Evolutionary conservation across 768 basidiomycete species (phyloP).

Genomic region (Cantharellus anzutake): DNA sequence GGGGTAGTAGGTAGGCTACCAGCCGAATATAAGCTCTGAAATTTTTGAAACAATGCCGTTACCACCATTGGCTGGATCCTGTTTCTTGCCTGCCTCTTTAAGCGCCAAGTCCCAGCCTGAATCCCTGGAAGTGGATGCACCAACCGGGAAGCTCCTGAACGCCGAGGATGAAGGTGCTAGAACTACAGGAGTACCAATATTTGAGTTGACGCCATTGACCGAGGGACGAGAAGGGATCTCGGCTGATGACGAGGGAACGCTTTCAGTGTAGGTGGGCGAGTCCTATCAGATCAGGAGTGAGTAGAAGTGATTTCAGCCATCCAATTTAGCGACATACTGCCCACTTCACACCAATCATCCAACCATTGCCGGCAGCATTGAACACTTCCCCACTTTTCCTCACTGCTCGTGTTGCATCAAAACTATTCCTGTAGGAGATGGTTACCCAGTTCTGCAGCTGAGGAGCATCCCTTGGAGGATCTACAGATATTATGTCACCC

Average conservation of each 20-base stretch:
- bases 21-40: slow-evolving; percentile 1
- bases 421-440: slow-evolving; percentile 51
- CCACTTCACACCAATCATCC: slow-evolving; percentile 80
- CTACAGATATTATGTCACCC: slow-evolving; percentile 49
- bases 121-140: not conserved
- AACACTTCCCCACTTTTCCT: slow-evolving; percentile 70
- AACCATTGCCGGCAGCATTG: slow-evolving; percentile 28
- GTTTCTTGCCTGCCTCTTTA: not conserved
- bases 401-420: slow-evolving; percentile 60
- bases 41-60: not conserved
- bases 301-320: not conserved
- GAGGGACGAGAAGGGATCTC: not conserved
- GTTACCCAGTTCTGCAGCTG: slow-evolving; percentile 57
- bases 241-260: not conserved
- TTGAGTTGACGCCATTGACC: not conserved
- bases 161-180: not conserved
- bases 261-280: not conserved
- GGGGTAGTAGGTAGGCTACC: not conserved
- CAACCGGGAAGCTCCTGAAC: not conserved
- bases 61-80: not conserved
- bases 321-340: slow-evolving; percentile 32
- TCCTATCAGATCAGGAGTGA: not conserved
- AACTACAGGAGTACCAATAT: not conserved
- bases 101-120: not conserved
- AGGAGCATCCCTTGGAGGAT: slow-evolving; percentile 33